A percentile compares a stretch with the other conserved stretches of the same genome.
Evolutionary conservation across 163 green algal genomes (phyloP).

Genomic region (Chlamydomonas reinhardtii): DNA sequence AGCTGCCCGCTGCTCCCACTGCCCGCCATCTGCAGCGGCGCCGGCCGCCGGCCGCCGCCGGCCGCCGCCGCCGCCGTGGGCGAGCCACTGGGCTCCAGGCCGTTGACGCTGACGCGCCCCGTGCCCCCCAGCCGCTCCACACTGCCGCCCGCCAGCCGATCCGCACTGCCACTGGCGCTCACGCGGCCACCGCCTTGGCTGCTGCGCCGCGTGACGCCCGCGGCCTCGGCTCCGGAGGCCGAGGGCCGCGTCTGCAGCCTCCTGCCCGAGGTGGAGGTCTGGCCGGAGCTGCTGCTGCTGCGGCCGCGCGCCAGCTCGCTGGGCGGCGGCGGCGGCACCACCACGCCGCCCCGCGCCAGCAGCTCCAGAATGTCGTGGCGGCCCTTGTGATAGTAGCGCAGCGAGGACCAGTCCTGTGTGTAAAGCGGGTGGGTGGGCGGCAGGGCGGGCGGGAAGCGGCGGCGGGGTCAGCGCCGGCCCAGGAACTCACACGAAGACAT

Average conservation of each 20-base stretch:
- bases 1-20: no score
- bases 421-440: no score
- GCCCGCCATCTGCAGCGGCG: no score
- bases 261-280: neutral
- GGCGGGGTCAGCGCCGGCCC: no score
- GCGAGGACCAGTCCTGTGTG: constrained; percentile 27
- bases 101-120: no score
- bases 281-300: neutral
- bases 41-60: no score
- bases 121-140: neutral
- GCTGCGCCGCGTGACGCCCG: neutral
- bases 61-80: no score
- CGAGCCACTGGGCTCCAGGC: no score
- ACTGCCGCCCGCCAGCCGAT: neutral
- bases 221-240: neutral
- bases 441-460: no score
- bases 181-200: constrained; percentile 19
- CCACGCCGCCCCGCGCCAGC: constrained; percentile 9
- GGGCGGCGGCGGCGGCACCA: constrained; percentile 20
- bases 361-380: constrained; percentile 43
- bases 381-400: constrained; percentile 42
- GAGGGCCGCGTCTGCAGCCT: neutral
- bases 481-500: no score
- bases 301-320: neutral
- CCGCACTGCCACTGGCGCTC: neutral